Conservation (phyloP, 2,329 filamentous ascomycete genomes). For the Lojkania enalia region DNA sequence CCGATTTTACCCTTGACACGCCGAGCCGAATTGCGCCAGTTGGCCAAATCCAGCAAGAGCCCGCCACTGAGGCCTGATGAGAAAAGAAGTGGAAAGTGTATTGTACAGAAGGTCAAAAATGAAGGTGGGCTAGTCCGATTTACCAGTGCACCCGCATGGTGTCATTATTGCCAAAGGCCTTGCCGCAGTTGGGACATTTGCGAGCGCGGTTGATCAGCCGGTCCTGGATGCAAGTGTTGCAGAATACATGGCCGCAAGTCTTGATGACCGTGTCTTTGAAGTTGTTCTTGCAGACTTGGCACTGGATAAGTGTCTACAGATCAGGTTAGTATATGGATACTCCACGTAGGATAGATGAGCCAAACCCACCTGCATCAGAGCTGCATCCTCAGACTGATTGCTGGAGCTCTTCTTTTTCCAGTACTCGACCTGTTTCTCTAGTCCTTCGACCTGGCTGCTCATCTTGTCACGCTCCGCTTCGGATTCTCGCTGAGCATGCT, state of each 20-base stretch:
- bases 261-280: constrained; percentile 95
- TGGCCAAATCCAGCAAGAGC: too few species aligned
- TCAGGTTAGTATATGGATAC: constrained; percentile 7
- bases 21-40: too few species aligned
- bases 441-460: constrained; percentile 74
- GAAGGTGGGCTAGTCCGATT: too few species aligned
- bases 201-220: constrained; percentile 86
- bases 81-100: too few species aligned
- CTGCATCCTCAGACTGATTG: constrained; percentile 80
- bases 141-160: constrained; percentile 65
- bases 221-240: constrained; percentile 85
- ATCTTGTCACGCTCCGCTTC: constrained; percentile 78
- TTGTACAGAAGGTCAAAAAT: too few species aligned
- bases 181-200: constrained; percentile 93
- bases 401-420: constrained; percentile 83
- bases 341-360: not conserved
- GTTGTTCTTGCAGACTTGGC: constrained; percentile 87
- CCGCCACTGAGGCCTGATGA: too few species aligned
- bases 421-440: constrained; percentile 79
- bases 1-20: too few species aligned
- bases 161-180: constrained; percentile 88
- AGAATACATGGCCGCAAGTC: constrained; percentile 94
- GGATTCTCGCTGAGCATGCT: constrained; percentile 61
- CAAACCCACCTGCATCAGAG: constrained; percentile 78
- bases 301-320: constrained; percentile 67